These are phyloP conservation scores for Articulospora tetracladia DNA, from an alignment of 495 filamentous ascomycete genomes.

Conservation along the genomic window DNA sequence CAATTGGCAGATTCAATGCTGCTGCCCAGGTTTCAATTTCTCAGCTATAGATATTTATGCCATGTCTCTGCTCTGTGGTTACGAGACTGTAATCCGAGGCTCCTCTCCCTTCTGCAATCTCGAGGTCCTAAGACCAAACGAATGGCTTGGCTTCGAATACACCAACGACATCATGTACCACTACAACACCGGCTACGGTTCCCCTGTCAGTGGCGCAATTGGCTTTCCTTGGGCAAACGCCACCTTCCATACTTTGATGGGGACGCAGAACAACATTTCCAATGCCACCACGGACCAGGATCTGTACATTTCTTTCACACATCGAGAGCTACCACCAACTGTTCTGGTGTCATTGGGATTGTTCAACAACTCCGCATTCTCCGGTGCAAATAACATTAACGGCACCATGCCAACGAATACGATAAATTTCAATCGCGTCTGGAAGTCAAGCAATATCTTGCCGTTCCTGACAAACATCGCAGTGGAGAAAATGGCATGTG, in stretches of 20 bases:
- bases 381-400: slow-evolving; percentile 38
- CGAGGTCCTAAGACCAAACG: slow-evolving; percentile 41
- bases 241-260: slow-evolving; percentile 32
- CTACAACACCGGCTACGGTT: slow-evolving; percentile 47
- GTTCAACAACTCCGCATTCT: slow-evolving; percentile 44
- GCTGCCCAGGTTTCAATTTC: slow-evolving; percentile 42
- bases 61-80: slow-evolving; percentile 47
- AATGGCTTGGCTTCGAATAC: slow-evolving; percentile 47
- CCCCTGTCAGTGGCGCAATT: slow-evolving; percentile 33
- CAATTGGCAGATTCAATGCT: slow-evolving; percentile 36
- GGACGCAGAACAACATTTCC: slow-evolving; percentile 10
- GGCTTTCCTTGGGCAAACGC: slow-evolving; percentile 46
- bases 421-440: slow-evolving; percentile 41
- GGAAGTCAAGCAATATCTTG: slow-evolving; percentile 40
- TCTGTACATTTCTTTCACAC: slow-evolving; percentile 45
- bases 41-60: slow-evolving; percentile 42
- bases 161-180: slow-evolving; percentile 42
- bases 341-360: slow-evolving; percentile 45
- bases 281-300: slow-evolving; percentile 32
- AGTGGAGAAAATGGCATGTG: slow-evolving; percentile 12
- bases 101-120: slow-evolving; percentile 41
- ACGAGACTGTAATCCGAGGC: slow-evolving; percentile 44
- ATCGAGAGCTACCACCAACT: slow-evolving; percentile 44
- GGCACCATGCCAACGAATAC: slow-evolving; percentile 43
- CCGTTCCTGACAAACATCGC: slow-evolving; percentile 32